Evolutionary conservation across 1,139 yeast genomes (phyloP).

Genomic region (Candida sp.): DNA sequence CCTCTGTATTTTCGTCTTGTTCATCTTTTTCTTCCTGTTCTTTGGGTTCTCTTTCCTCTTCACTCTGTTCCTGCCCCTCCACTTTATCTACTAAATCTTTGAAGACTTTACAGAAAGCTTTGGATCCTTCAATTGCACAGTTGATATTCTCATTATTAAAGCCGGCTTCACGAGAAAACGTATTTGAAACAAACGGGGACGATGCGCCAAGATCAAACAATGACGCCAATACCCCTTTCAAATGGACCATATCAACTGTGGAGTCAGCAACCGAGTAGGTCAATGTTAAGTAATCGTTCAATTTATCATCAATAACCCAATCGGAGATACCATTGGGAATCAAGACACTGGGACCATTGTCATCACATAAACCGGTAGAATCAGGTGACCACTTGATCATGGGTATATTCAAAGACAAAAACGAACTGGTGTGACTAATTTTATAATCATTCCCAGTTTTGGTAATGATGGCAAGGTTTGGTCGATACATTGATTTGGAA

Average conservation of each 20-base stretch:
- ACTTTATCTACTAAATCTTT: constrained; percentile 8
- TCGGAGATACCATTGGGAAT: constrained; percentile 37
- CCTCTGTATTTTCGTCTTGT: neutral
- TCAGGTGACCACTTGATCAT: constrained; percentile 31
- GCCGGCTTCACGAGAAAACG: constrained; percentile 9
- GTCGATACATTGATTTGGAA: constrained; percentile 33
- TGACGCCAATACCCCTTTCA: constrained; percentile 24
- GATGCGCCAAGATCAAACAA: constrained; percentile 2
- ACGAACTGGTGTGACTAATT: constrained; percentile 30
- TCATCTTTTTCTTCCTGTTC: constrained; percentile 4
- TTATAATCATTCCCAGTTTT: constrained; percentile 20
- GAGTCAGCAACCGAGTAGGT: constrained; percentile 33
- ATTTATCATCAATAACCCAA: constrained; percentile 19
- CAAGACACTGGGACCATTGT: constrained; percentile 23
- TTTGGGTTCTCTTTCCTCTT: neutral
- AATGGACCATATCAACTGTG: constrained; percentile 28
- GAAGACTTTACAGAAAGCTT: constrained; percentile 20
- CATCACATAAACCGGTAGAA: constrained; percentile 18
- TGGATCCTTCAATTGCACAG: constrained; percentile 27
- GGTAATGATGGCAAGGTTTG: constrained; percentile 26
- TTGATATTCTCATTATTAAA: constrained; percentile 26
- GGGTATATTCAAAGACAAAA: constrained; percentile 31
- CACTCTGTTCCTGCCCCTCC: no score
- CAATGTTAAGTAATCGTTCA: constrained; percentile 28
- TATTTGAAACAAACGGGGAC: constrained; percentile 4